Percentiles rank a stretch among this genome's conserved stretches.
Evolutionary conservation across 75 land plant species (phyloP).

Genomic region (Cryptomeria japonica): DNA sequence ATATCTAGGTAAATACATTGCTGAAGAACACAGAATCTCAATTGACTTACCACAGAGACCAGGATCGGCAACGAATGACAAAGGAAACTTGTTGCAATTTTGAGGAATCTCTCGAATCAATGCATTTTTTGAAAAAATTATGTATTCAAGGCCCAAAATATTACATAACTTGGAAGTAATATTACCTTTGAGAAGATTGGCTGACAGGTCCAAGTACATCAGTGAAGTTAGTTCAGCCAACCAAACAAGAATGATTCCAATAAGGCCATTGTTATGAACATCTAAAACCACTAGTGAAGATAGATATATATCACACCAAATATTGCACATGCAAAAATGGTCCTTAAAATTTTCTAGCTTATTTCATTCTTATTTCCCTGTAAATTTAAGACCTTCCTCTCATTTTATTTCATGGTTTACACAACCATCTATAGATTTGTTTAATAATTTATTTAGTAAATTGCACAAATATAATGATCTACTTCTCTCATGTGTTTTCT

Average conservation of each 20-base stretch:
- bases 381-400: too few relatives aligned
- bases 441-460: too few relatives aligned
- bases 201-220: conserved; percentile 49
- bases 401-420: too few relatives aligned
- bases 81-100: conserved; percentile 3
- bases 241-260: conserved; percentile 50
- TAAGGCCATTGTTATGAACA: conserved; percentile 54
- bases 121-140: conserved; percentile 53
- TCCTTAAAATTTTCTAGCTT: too few relatives aligned
- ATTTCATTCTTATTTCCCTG: too few relatives aligned
- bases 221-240: conserved; percentile 28
- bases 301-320: too few relatives aligned
- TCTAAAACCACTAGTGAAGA: conserved; percentile 46
- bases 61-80: conserved; percentile 12
- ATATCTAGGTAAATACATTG: conserved; percentile 12
- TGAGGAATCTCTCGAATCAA: conserved; percentile 37
- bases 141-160: conserved; percentile 32
- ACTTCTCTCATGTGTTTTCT: too few relatives aligned
- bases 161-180: conserved; percentile 52
- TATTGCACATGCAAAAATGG: too few relatives aligned
- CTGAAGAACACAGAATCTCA: background rate
- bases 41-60: conserved; percentile 14
- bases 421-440: too few relatives aligned
- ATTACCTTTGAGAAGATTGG: conserved; percentile 30
- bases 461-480: too few relatives aligned